phyloP scores from a whole-genome alignment of 257 asterid species.

The Lycium ferocissimum region DNA sequence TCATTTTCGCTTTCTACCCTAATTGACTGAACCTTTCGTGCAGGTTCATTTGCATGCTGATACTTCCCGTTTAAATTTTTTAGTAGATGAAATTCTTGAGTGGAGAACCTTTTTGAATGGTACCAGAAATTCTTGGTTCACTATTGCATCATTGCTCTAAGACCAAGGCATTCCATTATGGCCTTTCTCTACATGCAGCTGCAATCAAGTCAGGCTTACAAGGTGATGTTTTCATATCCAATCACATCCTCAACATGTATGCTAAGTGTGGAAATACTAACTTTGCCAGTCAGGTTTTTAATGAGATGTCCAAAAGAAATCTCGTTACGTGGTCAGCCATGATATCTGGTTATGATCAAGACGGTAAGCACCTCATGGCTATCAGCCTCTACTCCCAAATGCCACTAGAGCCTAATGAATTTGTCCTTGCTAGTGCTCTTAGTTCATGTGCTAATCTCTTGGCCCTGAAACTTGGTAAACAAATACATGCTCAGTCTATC shows the following conservation, averaged over 20 bases:
- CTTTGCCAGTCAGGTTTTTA: conserved; percentile 59
- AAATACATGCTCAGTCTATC: conserved; percentile 64
- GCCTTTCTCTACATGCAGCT: conserved; percentile 62
- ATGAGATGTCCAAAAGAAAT: conserved; percentile 64
- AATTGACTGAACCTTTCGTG: neutral
- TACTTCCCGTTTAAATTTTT: neutral
- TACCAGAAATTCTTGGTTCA: conserved; percentile 53
- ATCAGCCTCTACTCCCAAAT: conserved; percentile 52
- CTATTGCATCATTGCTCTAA: conserved; percentile 66
- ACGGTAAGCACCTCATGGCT: conserved; percentile 49
- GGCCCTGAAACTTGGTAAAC: conserved; percentile 58
- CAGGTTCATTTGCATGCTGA: conserved; percentile 6
- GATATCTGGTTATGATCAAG: conserved; percentile 72
- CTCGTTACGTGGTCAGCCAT: conserved; percentile 74
- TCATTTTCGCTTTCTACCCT: neutral
- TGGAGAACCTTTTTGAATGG: conserved; percentile 31
- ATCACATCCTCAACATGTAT: conserved; percentile 68
- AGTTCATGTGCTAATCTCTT: conserved; percentile 66
- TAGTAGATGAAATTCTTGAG: neutral
- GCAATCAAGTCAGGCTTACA: conserved; percentile 61
- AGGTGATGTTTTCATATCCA: conserved; percentile 45
- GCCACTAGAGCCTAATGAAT: conserved; percentile 66
- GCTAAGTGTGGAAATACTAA: conserved; percentile 67
- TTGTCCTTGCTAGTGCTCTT: conserved; percentile 61
- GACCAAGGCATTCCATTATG: conserved; percentile 45